Evolutionary conservation across 257 asterid species (phyloP), one percentile per base, ranked within the genome.

Genomic region (Solanum lycopersicoides): DNA sequence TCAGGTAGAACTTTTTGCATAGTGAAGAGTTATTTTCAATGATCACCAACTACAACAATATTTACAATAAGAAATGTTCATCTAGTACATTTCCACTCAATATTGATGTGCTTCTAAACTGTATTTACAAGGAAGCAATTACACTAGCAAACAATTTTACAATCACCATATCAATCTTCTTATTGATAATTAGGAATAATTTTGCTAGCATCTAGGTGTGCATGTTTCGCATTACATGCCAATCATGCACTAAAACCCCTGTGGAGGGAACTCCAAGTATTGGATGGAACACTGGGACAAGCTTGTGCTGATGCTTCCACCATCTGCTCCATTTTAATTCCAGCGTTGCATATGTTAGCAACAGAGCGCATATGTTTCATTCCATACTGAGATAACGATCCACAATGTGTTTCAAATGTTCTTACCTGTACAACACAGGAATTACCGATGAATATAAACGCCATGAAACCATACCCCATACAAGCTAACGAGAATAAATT

Each of bases 361-460:
- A 97, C 71, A 2, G 98, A 91, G 15, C 99, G 95, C 99, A 95
- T 95, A 91, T 97, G 99, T 90, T 92, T 97, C 99, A 95, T 96
- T 82, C 99, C 99, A 47, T 97, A 97, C 80, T 97, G 99, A 32
- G 99, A 94, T 45, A 97, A 87, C 2, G 98, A 94, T 41, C 99
- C 99, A 42, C 99, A 97, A 21, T 88, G 90, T 9, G 94, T 89
- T 93, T 97, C 99, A 53, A 93, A 95, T 77, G 96, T 92, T 68
- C 95, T 89, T 50, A 95, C 98, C 97, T 94, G 95, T 9, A 79
- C 28, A 79, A 77, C 84, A 25, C 42, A 28, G n/a, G 42, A 28
- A 25, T 45, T 79, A 41, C 84, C 11, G 15, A 44, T 25, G 15
- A 79, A 25, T 79, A 45, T 15, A 79, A 45, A 6, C 7, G 39